Percentiles rank a stretch among this genome's conserved stretches.
Evolutionary conservation across 495 filamentous ascomycete species (phyloP).

Genomic region (Aspergillus baeticus): DNA sequence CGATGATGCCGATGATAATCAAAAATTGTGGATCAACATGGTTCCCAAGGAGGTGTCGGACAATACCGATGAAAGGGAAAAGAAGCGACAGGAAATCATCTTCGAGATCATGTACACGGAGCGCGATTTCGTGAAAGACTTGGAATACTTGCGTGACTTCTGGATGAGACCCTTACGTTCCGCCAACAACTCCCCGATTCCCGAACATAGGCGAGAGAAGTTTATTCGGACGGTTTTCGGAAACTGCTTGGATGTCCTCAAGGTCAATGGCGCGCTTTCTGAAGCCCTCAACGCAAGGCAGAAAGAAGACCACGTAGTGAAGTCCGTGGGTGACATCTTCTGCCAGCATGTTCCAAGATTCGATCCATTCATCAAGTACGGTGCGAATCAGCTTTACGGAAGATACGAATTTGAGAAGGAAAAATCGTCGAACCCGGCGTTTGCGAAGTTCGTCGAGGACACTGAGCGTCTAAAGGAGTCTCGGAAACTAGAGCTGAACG

Average conservation of each 20-base stretch:
- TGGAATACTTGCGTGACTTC: slow-evolving; percentile 97
- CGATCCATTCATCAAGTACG: slow-evolving; percentile 95
- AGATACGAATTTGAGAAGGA: slow-evolving; percentile 99
- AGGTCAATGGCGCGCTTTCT: slow-evolving; percentile 83
- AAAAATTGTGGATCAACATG: slow-evolving; percentile 99
- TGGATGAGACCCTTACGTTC: slow-evolving; percentile 92
- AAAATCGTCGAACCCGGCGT: slow-evolving; percentile 78
- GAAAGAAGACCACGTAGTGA: slow-evolving; percentile 83
- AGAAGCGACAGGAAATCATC: slow-evolving; percentile 97
- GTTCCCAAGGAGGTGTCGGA: slow-evolving; percentile 94
- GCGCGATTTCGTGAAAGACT: slow-evolving; percentile 97
- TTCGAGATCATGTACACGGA: slow-evolving; percentile 99
- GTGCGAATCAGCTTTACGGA: slow-evolving; percentile 91
- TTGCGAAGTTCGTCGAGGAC: slow-evolving; percentile 92
- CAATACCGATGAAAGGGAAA: slow-evolving; percentile 81
- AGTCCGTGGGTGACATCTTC: slow-evolving; percentile 92
- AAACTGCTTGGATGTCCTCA: slow-evolving; percentile 92
- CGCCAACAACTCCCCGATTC: slow-evolving; percentile 76
- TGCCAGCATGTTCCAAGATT: slow-evolving; percentile 87
- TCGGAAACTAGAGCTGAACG: slow-evolving; percentile 94
- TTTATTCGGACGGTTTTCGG: slow-evolving; percentile 94
- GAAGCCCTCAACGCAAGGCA: slow-evolving; percentile 86
- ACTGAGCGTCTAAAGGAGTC: slow-evolving; percentile 95
- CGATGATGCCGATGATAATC: slow-evolving; percentile 80
- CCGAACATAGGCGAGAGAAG: slow-evolving; percentile 79